Evolutionary conservation across 306 rosid genomes (phyloP).

Genomic region (Cicer yamashitae): DNA sequence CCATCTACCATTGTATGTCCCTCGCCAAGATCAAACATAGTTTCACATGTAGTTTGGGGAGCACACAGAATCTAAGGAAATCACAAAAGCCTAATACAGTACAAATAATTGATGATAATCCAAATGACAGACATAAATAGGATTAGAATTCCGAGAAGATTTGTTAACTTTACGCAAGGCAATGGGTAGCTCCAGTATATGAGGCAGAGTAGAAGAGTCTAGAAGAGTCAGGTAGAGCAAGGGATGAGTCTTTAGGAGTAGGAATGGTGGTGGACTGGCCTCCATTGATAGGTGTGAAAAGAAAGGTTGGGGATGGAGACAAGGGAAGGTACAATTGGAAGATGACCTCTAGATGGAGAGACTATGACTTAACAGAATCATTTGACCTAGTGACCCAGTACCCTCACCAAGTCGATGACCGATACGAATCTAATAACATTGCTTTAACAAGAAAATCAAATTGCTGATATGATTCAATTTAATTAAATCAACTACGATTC

Average conservation of each 20-base stretch:
- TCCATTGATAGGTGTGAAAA: neutral
- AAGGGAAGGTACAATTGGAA: neutral
- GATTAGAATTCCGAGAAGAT: neutral
- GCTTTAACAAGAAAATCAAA: neutral
- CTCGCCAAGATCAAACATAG: neutral
- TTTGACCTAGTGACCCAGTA: neutral
- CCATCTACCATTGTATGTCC: neutral
- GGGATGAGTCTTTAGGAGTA: neutral
- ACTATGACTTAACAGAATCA: neutral
- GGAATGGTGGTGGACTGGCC: neutral
- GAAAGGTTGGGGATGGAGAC: neutral
- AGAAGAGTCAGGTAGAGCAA: neutral
- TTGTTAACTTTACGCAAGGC: neutral
- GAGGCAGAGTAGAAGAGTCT: neutral
- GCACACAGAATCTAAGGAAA: too few relatives aligned
- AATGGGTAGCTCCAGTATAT: neutral
- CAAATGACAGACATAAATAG: too few relatives aligned
- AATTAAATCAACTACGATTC: neutral
- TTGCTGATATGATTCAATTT: neutral
- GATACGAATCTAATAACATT: neutral
- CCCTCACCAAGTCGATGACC: neutral
- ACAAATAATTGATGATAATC: too few relatives aligned
- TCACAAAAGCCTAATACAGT: too few relatives aligned
- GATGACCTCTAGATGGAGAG: neutral
- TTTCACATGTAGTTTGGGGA: too few relatives aligned